Evolutionary conservation across 2,329 filamentous ascomycete genomes (phyloP).

Genomic region (Talaromyces sp.): DNA sequence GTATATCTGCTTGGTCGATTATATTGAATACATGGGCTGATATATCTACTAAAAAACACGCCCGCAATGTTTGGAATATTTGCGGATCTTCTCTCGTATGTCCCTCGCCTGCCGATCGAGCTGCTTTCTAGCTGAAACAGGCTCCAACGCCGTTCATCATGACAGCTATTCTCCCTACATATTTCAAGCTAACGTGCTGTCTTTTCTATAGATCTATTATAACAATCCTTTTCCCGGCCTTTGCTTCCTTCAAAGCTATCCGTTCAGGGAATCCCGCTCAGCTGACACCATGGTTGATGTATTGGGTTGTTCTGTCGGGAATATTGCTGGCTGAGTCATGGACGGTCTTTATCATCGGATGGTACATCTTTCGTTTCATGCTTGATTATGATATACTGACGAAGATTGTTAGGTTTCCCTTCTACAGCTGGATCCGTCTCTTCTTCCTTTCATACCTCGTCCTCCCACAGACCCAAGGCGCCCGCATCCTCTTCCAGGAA

Average conservation of each 20-base stretch:
- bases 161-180: not conserved
- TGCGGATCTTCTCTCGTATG: constrained; percentile 69
- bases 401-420: constrained; percentile 64
- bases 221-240: constrained; percentile 90
- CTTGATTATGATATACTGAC: not conserved
- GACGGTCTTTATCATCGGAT: constrained; percentile 80
- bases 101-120: constrained; percentile 22
- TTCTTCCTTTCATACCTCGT: constrained; percentile 89
- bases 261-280: constrained; percentile 86
- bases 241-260: constrained; percentile 96
- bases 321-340: constrained; percentile 80
- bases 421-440: constrained; percentile 89
- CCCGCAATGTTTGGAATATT: constrained; percentile 65
- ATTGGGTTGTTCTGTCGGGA: constrained; percentile 90
- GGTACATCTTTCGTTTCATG: constrained; percentile 47
- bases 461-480: constrained; percentile 94
- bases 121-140: not conserved
- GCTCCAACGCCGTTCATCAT: not conserved
- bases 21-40: not conserved
- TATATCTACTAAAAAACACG: not conserved
- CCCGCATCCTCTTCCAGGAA: constrained; percentile 76
- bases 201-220: constrained; percentile 64
- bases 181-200: not conserved
- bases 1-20: not conserved
- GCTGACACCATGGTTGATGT: constrained; percentile 97